phyloP scores from a whole-genome alignment of 2,329 filamentous ascomycete genomes.

The Graphiopsis chlorocephala region DNA sequence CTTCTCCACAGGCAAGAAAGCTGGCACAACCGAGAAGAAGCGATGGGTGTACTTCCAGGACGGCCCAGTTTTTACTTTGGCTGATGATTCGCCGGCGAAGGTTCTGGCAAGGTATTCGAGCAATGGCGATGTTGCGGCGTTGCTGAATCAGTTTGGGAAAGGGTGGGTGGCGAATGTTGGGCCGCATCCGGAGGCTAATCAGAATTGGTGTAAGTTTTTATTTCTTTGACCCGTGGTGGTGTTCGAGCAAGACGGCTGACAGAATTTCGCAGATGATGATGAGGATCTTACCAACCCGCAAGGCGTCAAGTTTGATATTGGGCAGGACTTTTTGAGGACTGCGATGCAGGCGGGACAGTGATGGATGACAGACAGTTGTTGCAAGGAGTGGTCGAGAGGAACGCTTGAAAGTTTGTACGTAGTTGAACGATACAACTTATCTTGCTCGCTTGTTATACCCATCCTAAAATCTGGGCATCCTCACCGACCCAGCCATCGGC shows the following conservation, averaged over 20 bases:
- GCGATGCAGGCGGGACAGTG: not conserved
- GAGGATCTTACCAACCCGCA: not conserved
- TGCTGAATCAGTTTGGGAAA: slow-evolving; percentile 20
- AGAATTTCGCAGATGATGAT: not conserved
- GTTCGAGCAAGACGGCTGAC: not conserved
- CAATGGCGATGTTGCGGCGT: slow-evolving; percentile 22
- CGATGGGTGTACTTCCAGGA: slow-evolving; percentile 27
- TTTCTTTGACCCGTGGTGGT: not conserved
- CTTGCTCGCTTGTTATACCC: not conserved
- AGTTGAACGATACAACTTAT: not conserved
- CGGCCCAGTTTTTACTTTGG: slow-evolving; percentile 18
- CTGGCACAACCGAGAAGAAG: slow-evolving; percentile 17
- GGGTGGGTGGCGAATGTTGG: slow-evolving; percentile 25
- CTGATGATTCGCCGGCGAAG: slow-evolving; percentile 15
- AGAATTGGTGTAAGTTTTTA: slow-evolving; percentile 24
- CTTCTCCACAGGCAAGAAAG: slow-evolving; percentile 18
- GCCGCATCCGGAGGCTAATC: slow-evolving; percentile 24
- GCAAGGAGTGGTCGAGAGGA: not conserved
- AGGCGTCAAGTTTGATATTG: not conserved
- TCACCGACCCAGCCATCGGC: not conserved
- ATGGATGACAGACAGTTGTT: not conserved
- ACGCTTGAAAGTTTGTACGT: not conserved
- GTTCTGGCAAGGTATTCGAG: slow-evolving; percentile 24
- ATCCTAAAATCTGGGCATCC: not conserved
- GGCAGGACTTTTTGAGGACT: not conserved